A percentile compares a stretch with the other conserved stretches of the same genome.
These are phyloP conservation scores for Aspergillus ibericus DNA, from an alignment of 2,329 filamentous ascomycete species.

Conservation along the genomic window DNA sequence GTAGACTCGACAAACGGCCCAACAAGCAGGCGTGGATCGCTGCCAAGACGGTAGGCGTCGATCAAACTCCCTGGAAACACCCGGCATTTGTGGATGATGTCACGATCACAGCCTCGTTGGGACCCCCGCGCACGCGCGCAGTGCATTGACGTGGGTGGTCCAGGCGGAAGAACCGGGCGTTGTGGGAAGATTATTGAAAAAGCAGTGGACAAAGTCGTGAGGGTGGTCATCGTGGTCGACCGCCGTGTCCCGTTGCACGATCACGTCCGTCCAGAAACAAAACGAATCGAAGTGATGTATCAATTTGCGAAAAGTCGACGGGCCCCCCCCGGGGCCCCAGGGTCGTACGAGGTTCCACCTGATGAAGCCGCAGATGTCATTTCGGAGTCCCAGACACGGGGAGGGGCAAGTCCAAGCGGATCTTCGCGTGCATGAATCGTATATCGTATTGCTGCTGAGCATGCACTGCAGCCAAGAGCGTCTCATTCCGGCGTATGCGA, in stretches of 20 bases:
- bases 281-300: neutral
- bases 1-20: slow-evolving; percentile 2
- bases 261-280: neutral
- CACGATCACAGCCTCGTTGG: slow-evolving; percentile 11
- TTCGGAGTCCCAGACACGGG: neutral
- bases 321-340: neutral
- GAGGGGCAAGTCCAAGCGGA: neutral
- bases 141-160: neutral
- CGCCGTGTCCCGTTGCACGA: slow-evolving; percentile 10
- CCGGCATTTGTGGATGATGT: slow-evolving; percentile 23
- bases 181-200: neutral
- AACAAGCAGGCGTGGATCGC: slow-evolving; percentile 9
- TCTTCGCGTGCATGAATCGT: neutral
- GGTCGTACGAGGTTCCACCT: slow-evolving; percentile 3
- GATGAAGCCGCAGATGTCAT: slow-evolving; percentile 7
- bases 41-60: slow-evolving; percentile 18
- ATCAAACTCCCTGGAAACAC: slow-evolving; percentile 16
- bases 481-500: slow-evolving; percentile 1
- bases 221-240: slow-evolving; percentile 13
- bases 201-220: neutral
- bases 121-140: neutral
- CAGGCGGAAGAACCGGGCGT: neutral
- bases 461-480: neutral
- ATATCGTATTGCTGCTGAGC: neutral
- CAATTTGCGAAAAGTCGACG: neutral